Evolutionary conservation across 2,329 filamentous ascomycete species (phyloP).

Genomic region (Dactylellina sp.): DNA sequence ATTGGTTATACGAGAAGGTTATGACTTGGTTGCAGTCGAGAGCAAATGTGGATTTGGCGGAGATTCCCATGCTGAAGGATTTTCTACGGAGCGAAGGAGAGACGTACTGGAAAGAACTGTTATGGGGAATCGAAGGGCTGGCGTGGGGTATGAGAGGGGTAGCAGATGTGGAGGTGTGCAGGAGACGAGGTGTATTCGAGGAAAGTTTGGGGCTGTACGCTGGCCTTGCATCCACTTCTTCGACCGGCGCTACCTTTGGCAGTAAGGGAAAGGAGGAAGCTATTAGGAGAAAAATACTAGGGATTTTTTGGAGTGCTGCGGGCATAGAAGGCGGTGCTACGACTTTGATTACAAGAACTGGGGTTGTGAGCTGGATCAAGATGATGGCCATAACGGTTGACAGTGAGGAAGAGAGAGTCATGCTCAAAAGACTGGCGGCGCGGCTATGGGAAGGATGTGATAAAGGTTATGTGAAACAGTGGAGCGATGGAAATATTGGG

Average conservation of each 20-base stretch:
- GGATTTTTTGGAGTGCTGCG: slow-evolving; percentile 59
- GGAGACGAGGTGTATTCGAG: slow-evolving; percentile 44
- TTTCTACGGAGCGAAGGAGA: slow-evolving; percentile 52
- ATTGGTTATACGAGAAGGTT: slow-evolving; percentile 60
- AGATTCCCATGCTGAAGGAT: slow-evolving; percentile 59
- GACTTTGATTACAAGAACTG: slow-evolving; percentile 60
- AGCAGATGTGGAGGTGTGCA: slow-evolving; percentile 47
- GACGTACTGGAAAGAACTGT: slow-evolving; percentile 58
- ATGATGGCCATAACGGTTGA: slow-evolving; percentile 42
- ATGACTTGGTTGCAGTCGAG: slow-evolving; percentile 58
- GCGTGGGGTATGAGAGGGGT: slow-evolving; percentile 53
- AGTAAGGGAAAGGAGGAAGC: slow-evolving; percentile 23
- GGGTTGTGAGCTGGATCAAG: slow-evolving; percentile 58
- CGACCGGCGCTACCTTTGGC: background rate
- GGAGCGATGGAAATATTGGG: slow-evolving; percentile 58
- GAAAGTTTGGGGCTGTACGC: slow-evolving; percentile 32
- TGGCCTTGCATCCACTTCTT: background rate
- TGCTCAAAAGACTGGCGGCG: slow-evolving; percentile 58
- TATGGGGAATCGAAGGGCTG: slow-evolving; percentile 58
- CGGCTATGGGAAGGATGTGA: slow-evolving; percentile 59
- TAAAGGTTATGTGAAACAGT: slow-evolving; percentile 59
- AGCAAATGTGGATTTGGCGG: slow-evolving; percentile 57
- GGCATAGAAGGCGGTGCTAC: slow-evolving; percentile 59
- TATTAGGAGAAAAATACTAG: slow-evolving; percentile 58
- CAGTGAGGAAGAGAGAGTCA: slow-evolving; percentile 33